Evolutionary conservation across 345 rosid species (phyloP).

Genomic region (Arabis alpina): DNA sequence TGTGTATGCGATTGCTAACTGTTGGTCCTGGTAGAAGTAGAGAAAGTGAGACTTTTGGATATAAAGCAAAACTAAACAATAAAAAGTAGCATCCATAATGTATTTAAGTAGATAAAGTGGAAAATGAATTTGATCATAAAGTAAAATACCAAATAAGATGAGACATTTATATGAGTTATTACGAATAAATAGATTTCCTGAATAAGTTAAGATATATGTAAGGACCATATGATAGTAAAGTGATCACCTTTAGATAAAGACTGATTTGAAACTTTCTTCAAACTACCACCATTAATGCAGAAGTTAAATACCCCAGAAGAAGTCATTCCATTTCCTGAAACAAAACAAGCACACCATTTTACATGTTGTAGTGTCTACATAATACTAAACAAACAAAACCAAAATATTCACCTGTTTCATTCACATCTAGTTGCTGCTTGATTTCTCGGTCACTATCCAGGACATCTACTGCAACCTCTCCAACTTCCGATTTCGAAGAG

Average conservation of each 20-base stretch:
- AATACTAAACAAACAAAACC: not conserved
- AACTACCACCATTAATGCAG: constrained; percentile 22
- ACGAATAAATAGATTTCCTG: constrained; percentile 9
- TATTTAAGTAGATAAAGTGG: not conserved
- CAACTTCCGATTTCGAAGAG: constrained; percentile 23
- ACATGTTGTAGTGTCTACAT: constrained; percentile 15
- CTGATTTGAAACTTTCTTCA: constrained; percentile 31
- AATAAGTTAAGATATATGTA: not conserved
- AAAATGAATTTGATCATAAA: constrained; percentile 4
- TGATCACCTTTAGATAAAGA: constrained; percentile 41
- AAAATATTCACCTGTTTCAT: constrained; percentile 32
- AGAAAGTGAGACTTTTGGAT: constrained; percentile 5
- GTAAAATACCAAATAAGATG: constrained; percentile 9
- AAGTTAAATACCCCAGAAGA: constrained; percentile 28
- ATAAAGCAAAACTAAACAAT: not conserved
- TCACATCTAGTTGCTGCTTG: constrained; percentile 14
- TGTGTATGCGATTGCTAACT: constrained; percentile 41
- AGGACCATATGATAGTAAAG: constrained; percentile 20
- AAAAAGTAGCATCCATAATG: not conserved
- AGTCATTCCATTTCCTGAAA: constrained; percentile 35
- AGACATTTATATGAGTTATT: not conserved
- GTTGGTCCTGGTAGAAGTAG: constrained; percentile 52
- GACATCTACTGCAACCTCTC: not conserved
- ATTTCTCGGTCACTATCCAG: constrained; percentile 21
- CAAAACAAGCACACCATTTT: constrained; percentile 2